These are phyloP conservation scores for Pneumocystis carinii DNA, from an alignment of 1,139 yeast species.

Conservation along the genomic window DNA sequence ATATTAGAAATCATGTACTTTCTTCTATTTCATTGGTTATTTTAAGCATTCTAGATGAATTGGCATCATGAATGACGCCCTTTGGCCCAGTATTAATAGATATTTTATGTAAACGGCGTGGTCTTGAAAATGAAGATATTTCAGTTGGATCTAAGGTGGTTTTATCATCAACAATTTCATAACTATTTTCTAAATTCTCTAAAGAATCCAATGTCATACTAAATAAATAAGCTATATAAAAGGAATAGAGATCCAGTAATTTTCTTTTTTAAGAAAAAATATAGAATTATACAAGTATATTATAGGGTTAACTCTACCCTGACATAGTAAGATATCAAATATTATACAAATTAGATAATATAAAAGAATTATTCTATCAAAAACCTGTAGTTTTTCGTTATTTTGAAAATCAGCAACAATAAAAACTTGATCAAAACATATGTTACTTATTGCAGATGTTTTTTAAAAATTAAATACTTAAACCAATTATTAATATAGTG, in stretches of 20 bases:
- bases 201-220: not conserved
- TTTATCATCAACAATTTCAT: not conserved
- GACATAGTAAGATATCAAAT: not conserved
- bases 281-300: too few relatives aligned
- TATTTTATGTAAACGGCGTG: not conserved
- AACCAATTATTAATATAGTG: not conserved
- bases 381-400: not conserved
- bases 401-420: not conserved
- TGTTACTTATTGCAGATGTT: not conserved
- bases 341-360: too few relatives aligned
- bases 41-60: not conserved
- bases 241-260: not conserved
- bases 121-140: not conserved
- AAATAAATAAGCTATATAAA: too few relatives aligned
- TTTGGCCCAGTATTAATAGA: constrained; percentile 13
- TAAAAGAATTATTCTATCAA: not conserved
- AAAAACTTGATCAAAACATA: not conserved
- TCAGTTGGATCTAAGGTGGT: too few relatives aligned
- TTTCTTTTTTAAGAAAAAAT: too few relatives aligned
- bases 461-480: not conserved
- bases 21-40: not conserved
- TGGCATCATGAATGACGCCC: constrained; percentile 10
- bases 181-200: too few relatives aligned
- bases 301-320: not conserved
- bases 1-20: not conserved